These are phyloP conservation scores for Casuarina cunninghamiana DNA, from an alignment of 306 rosid species.

Conservation along the genomic window DNA sequence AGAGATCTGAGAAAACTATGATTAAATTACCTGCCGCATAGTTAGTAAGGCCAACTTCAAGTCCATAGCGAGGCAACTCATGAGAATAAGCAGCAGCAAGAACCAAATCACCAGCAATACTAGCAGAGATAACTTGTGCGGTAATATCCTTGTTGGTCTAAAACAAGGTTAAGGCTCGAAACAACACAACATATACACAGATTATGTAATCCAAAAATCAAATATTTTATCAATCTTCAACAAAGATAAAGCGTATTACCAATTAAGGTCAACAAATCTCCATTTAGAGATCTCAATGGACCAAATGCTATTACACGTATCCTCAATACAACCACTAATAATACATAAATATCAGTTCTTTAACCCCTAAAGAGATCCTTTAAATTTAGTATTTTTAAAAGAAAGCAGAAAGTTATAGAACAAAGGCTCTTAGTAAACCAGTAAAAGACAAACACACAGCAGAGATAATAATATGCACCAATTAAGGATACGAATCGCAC, in stretches of 20 bases:
- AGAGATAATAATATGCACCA: background rate
- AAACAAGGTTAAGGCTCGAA: conserved; percentile 26
- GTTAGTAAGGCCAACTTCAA: conserved; percentile 82
- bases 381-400: background rate
- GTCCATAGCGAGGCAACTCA: conserved; percentile 77
- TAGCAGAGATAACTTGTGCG: conserved; percentile 76
- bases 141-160: conserved; percentile 77
- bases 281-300: background rate
- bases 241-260: background rate
- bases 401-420: background rate
- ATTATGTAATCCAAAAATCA: background rate
- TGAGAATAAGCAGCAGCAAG: conserved; percentile 81
- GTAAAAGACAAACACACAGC: background rate
- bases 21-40: conserved; percentile 79
- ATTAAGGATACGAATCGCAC: conserved; percentile 79
- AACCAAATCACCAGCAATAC: conserved; percentile 82
- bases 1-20: background rate
- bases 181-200: background rate
- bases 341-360: no score
- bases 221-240: no score
- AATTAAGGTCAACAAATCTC: background rate
- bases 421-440: background rate
- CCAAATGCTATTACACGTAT: background rate
- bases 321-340: no score
- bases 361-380: no score